Percentiles rank a stretch among this genome's conserved stretches.
These are phyloP conservation scores for Hyaloperonospora arabidopsidis DNA, from an alignment of 352 stramenopile species.

Conservation along the genomic window DNA sequence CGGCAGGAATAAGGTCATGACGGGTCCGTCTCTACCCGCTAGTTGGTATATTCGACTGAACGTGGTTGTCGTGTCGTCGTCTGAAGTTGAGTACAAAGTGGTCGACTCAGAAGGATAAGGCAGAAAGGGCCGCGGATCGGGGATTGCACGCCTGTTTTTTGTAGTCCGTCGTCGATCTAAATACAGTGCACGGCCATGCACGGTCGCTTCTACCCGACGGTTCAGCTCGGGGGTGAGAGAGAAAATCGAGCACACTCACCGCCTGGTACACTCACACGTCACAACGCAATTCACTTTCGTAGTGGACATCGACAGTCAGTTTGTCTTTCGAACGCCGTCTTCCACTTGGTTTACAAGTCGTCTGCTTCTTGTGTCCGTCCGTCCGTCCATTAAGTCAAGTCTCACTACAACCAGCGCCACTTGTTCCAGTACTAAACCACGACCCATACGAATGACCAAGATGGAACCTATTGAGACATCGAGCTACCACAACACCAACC, in stretches of 20 bases:
- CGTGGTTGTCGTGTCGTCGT: slow-evolving; percentile 14
- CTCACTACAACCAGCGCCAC: not conserved
- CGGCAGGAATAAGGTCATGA: slow-evolving; percentile 25
- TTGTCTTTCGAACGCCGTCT: slow-evolving; percentile 4
- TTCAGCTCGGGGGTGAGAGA: slow-evolving; percentile 30
- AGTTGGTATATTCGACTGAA: slow-evolving; percentile 10
- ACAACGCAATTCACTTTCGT: slow-evolving; percentile 34
- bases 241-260: slow-evolving; percentile 24
- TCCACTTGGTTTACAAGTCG: not conserved
- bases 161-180: slow-evolving; percentile 34
- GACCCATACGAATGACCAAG: slow-evolving; percentile 7
- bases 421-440: not conserved
- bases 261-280: slow-evolving; percentile 14
- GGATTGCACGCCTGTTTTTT: slow-evolving; percentile 12
- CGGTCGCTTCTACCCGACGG: slow-evolving; percentile 28
- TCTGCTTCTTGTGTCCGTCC: slow-evolving; percentile 4
- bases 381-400: not conserved
- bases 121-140: slow-evolving; percentile 24
- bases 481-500: slow-evolving; percentile 40
- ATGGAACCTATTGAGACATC: slow-evolving; percentile 27
- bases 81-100: slow-evolving; percentile 13
- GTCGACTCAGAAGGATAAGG: slow-evolving; percentile 23
- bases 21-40: slow-evolving; percentile 13
- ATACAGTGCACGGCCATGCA: slow-evolving; percentile 29
- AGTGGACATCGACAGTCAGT: slow-evolving; percentile 16